A percentile compares a stretch with the other conserved stretches of the same genome.
These are phyloP conservation scores for Violaceomyces palustris DNA, from an alignment of 1,284 basidiomycete genomes.

Conservation along the genomic window DNA sequence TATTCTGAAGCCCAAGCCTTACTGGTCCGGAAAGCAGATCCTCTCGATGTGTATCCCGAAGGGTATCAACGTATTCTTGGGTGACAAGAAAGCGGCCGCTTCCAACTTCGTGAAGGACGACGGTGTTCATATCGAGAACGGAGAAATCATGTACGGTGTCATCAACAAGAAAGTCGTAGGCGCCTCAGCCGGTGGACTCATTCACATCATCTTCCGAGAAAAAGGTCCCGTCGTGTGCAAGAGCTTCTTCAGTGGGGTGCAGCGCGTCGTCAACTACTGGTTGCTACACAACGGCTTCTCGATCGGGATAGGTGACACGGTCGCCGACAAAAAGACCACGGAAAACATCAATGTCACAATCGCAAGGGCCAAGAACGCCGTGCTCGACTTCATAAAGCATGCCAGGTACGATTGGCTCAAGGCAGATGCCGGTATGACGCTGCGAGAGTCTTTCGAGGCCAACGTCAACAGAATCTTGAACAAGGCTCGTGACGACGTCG, in stretches of 20 bases:
- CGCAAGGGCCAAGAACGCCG: slow-evolving; percentile 65
- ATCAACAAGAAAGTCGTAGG: slow-evolving; percentile 99
- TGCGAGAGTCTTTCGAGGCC: slow-evolving; percentile 96
- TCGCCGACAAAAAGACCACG: slow-evolving; percentile 85
- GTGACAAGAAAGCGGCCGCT: slow-evolving; percentile 38
- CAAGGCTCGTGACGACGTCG: slow-evolving; percentile 88
- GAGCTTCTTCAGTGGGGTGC: slow-evolving; percentile 85
- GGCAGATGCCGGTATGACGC: slow-evolving; percentile 80
- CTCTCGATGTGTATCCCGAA: slow-evolving; percentile 87
- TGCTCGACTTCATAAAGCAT: slow-evolving; percentile 46
- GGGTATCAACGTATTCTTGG: slow-evolving; percentile 78
- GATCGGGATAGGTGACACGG: slow-evolving; percentile 97
- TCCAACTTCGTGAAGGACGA: slow-evolving; percentile 62
- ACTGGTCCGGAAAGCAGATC: slow-evolving; percentile 98
- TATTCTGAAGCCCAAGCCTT: slow-evolving; percentile 90
- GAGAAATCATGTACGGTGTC: slow-evolving; percentile 89
- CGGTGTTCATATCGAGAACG: slow-evolving; percentile 94
- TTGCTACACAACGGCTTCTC: slow-evolving; percentile 98
- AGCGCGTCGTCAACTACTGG: slow-evolving; percentile 97
- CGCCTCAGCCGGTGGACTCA: slow-evolving; percentile 78
- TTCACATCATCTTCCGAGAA: slow-evolving; percentile 96
- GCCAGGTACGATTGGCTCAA: slow-evolving; percentile 49
- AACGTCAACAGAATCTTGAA: slow-evolving; percentile 87
- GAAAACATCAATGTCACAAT: slow-evolving; percentile 76
- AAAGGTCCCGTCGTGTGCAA: slow-evolving; percentile 91